Evolutionary conservation across 2,329 filamentous ascomycete species (phyloP), one percentile per base, ranked within the genome.

Genomic region (Knoxdaviesia proteae): DNA sequence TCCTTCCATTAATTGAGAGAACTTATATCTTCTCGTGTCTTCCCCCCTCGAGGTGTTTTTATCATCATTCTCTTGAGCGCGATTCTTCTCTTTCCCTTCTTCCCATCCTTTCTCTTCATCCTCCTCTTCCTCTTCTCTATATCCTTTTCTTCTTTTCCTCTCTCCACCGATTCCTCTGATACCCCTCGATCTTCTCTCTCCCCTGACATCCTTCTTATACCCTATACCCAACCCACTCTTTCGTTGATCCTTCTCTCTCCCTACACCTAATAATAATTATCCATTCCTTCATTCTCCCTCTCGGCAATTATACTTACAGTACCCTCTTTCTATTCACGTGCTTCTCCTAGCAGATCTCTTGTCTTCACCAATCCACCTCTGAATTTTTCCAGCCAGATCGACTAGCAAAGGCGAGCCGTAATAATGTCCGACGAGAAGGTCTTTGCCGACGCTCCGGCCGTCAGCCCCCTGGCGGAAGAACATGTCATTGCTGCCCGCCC

Each of bases 401-500:
- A 20, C 20, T 20, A 20, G 20, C 20, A 20, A 20, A 20, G 20
- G 20, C 20, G 20, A 20, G 20, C 20, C 31, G n/a, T 10, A 31
- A 41, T 8, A 34, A 45, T 36, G 33, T 20, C 32, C 33, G 34
- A 45, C 35, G 50, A 53, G 35, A 40, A 46, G 34, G 39, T 44
- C 38, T 30, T 39, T 40, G 38, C 34, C 38, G 36, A 11, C 32
- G 33, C 34, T 33, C 30, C 32, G 35, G 32, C 20, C 33, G 43
- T 42, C 20, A 44, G 48, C 34, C 38, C 37, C 34, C 10, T 9
- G 30, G 37, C 36, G 5, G 34, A 42, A 7, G 38, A 40, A 32
- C 41, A 47, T 40, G 49, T 39, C 34, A 44, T 49, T 37, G 5
- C 39, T 44, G 32, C 40, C 46, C 65, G 63, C 32, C 69, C 69